Conservation (phyloP, 2,329 filamentous ascomycete species). For the Diaporthe sp. region DNA sequence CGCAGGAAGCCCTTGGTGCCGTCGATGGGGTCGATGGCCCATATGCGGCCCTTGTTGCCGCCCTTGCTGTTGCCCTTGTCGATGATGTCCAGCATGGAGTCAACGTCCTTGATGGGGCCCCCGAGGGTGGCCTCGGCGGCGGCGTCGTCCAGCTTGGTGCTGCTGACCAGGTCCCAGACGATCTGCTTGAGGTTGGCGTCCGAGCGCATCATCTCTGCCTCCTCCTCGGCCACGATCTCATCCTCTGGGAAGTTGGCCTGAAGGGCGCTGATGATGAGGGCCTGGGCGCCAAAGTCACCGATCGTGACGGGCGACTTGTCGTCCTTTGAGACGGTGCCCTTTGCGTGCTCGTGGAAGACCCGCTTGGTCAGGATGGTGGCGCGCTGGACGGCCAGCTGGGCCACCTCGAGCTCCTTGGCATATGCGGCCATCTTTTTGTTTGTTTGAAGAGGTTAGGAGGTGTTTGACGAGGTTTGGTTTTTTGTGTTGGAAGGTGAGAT, state of each 20-base stretch:
- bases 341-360: constrained; percentile 83
- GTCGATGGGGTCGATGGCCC: constrained; percentile 97
- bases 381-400: constrained; percentile 90
- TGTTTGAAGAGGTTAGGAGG: constrained; percentile 31
- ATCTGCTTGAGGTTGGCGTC: constrained; percentile 78
- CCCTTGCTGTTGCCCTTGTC: constrained; percentile 79
- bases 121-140: constrained; percentile 76
- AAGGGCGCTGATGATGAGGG: constrained; percentile 92
- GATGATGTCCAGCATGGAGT: constrained; percentile 74
- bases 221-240: constrained; percentile 95
- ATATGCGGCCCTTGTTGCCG: constrained; percentile 83
- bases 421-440: constrained; percentile 76
- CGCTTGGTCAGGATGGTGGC: constrained; percentile 69
- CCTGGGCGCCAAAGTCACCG: constrained; percentile 97
- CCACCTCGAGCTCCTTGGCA: constrained; percentile 83
- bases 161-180: constrained; percentile 87
- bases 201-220: constrained; percentile 83
- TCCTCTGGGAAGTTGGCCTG: constrained; percentile 91
- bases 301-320: constrained; percentile 98
- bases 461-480: neutral
- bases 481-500: neutral
- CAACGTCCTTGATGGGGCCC: constrained; percentile 74
- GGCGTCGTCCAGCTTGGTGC: constrained; percentile 76
- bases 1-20: constrained; percentile 97
- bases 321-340: constrained; percentile 93